These are phyloP conservation scores for Ustilago lituana DNA, from an alignment of 1,284 basidiomycete species.

Conservation along the genomic window DNA sequence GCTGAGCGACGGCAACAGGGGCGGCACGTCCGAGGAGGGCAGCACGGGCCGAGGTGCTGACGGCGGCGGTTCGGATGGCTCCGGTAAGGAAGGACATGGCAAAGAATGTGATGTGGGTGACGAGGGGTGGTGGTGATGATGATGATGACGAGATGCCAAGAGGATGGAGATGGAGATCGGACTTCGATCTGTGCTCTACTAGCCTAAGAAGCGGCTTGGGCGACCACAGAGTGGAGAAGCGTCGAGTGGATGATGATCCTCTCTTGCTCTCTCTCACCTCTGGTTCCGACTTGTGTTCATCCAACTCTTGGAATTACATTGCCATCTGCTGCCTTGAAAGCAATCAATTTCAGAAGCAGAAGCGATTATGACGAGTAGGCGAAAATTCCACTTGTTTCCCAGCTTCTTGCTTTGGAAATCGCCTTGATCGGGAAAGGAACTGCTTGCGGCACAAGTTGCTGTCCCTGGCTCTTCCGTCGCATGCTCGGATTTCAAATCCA, in stretches of 20 bases:
- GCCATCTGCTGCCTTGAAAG: conserved; percentile 25
- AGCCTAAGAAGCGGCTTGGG: conserved; percentile 17
- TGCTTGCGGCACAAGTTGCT: too few species aligned
- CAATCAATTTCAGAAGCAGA: conserved; percentile 5
- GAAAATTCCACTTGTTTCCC: conserved; percentile 26
- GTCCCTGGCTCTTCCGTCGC: conserved; percentile 21
- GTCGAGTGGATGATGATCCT: conserved; percentile 3
- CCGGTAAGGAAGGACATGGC: conserved; percentile 61
- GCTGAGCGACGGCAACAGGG: conserved; percentile 45
- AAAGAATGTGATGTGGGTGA: conserved; percentile 4
- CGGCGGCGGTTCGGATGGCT: conserved; percentile 58
- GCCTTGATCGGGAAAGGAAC: conserved; percentile 6
- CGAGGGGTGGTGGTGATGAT: conserved; percentile 8
- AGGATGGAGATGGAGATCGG: too few species aligned
- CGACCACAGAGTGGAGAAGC: conserved; percentile 5
- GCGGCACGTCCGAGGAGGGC: conserved; percentile 41
- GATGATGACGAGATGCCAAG: conserved; percentile 11
- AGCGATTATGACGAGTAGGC: conserved; percentile 24
- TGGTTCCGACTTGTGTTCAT: conserved; percentile 1
- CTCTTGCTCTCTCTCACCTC: neutral
- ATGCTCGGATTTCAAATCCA: conserved; percentile 20
- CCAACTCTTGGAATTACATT: neutral
- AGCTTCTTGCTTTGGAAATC: neutral
- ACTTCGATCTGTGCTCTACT: too few species aligned
- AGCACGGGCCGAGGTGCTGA: conserved; percentile 54